Conservation (phyloP, 768 basidiomycete species). For the Boletus sp. region DNA sequence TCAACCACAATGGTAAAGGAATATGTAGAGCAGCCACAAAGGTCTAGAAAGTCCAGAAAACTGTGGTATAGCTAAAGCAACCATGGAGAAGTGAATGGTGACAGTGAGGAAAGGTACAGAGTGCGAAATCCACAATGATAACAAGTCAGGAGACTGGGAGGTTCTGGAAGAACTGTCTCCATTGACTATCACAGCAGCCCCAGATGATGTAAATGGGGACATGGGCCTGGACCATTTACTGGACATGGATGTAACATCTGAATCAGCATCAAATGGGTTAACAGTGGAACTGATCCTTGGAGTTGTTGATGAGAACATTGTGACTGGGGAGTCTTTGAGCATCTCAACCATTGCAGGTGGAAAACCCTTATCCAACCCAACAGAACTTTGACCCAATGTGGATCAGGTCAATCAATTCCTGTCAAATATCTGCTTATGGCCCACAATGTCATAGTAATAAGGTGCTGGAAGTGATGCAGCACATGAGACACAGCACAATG, state of each 20-base stretch:
- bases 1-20: no score
- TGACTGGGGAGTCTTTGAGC: not conserved
- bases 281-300: not conserved
- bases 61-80: no score
- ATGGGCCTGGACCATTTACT: not conserved
- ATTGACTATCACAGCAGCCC: not conserved
- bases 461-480: not conserved
- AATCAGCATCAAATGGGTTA: no score
- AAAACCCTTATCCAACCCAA: not conserved
- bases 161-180: not conserved
- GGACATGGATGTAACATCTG: no score
- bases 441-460: not conserved
- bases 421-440: not conserved
- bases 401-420: not conserved
- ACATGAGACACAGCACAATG: not conserved
- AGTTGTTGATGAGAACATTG: not conserved
- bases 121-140: no score
- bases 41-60: no score
- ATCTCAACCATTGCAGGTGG: not conserved
- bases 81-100: no score
- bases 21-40: no score
- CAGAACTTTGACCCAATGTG: not conserved
- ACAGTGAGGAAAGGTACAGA: no score
- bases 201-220: not conserved
- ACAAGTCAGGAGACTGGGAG: no score